Evolutionary conservation across 2,329 filamentous ascomycete species (phyloP).

Genomic region (Hypomyces rosellus): DNA sequence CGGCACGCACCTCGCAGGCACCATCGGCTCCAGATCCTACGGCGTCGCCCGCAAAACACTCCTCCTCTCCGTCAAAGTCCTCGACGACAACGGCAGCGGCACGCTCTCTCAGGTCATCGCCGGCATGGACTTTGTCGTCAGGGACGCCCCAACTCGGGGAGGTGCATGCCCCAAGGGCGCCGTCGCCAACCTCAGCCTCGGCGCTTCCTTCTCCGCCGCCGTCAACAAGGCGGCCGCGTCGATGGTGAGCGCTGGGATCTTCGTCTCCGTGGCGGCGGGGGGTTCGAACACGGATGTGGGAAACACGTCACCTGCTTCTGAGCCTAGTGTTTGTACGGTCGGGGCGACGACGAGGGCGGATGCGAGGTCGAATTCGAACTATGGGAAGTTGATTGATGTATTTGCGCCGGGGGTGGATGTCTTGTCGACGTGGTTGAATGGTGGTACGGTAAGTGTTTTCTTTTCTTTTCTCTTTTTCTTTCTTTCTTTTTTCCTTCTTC

Average conservation of each 20-base stretch:
- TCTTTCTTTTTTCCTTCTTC: too few relatives aligned
- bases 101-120: slow-evolving; percentile 36
- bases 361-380: slow-evolving; percentile 45
- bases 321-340: slow-evolving; percentile 44
- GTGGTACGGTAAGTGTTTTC: slow-evolving; percentile 21
- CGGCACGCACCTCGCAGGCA: slow-evolving; percentile 34
- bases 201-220: slow-evolving; percentile 38
- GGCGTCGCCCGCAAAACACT: slow-evolving; percentile 38
- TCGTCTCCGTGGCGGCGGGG: slow-evolving; percentile 51
- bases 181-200: slow-evolving; percentile 53
- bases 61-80: slow-evolving; percentile 41
- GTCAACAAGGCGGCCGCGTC: slow-evolving; percentile 45
- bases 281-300: slow-evolving; percentile 41
- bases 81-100: slow-evolving; percentile 28
- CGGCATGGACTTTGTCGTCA: slow-evolving; percentile 38
- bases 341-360: slow-evolving; percentile 39
- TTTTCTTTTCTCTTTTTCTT: background rate
- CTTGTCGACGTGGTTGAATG: slow-evolving; percentile 42
- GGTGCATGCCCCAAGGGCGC: slow-evolving; percentile 36
- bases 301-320: slow-evolving; percentile 42
- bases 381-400: slow-evolving; percentile 42
- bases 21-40: slow-evolving; percentile 25
- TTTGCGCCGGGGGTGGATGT: slow-evolving; percentile 45
- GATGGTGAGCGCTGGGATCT: slow-evolving; percentile 41
- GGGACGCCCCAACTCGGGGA: slow-evolving; percentile 29